These are phyloP conservation scores for Puya raimondii DNA, from an alignment of 176 grass and related monocot genomes.

Conservation along the genomic window DNA sequence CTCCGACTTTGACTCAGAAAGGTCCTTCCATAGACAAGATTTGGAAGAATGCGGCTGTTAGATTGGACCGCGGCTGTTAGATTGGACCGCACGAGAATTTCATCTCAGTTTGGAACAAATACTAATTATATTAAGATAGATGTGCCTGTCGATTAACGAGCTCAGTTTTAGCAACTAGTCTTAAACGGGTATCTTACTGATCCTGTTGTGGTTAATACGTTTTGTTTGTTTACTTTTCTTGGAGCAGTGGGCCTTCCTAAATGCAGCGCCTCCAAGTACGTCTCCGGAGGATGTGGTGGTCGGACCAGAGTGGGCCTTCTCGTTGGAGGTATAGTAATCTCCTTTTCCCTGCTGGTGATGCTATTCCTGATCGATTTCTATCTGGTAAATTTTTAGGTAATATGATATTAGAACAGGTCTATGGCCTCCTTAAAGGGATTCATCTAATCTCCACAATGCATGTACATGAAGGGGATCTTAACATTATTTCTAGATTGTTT, in stretches of 20 bases:
- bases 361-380: background rate
- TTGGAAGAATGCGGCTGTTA: too few species aligned
- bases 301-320: constrained; percentile 4
- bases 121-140: too few species aligned
- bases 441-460: too few species aligned
- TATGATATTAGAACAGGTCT: background rate
- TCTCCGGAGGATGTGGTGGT: background rate
- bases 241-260: background rate
- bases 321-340: constrained; percentile 5
- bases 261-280: constrained; percentile 14
- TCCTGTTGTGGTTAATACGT: background rate
- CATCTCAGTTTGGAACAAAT: too few species aligned
- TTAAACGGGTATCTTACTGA: background rate
- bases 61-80: too few species aligned
- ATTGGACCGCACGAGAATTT: too few species aligned
- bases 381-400: background rate
- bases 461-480: too few species aligned
- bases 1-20: too few species aligned
- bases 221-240: background rate
- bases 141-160: too few species aligned
- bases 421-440: too few species aligned
- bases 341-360: background rate
- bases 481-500: too few species aligned
- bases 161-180: background rate
- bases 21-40: too few species aligned